Base-by-base conservation (phyloP, 306 rosid species). In the Spatholobus suberectus region DNA sequence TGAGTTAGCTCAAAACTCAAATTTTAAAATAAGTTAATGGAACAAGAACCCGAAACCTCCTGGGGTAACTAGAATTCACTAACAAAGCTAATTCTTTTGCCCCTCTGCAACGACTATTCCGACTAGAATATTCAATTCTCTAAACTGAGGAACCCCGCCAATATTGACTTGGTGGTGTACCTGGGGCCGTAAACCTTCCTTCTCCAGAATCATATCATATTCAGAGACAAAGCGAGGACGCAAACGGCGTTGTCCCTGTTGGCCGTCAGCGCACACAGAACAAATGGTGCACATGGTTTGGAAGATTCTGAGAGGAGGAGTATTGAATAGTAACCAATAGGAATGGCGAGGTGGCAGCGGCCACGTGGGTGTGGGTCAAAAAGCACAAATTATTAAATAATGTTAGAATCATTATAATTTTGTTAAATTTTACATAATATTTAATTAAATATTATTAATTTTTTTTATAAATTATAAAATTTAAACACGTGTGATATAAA, bases 301-400 rank as follows among this genome's bases (percentile, higher is more conserved):
- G 52, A 46, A 46, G 52, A 46, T 2, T 34, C 37, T 4, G 52
- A 46, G n/a, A 1, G 43, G 40, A 47, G 52, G 10, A 32, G 37
- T 2, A 34, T 34, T 34, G 37, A 14, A 17, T 24, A 41, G 46
- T 32, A 65, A 18, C 58, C 57, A 76, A 58, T 80, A 29, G 32
- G n/a, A 17, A n/a, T 35, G 15, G 69, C 41, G 17, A 81, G 27
- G 18, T 32, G 47, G 59, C 24, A n/a, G 27, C 0, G 52, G 1
- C 43, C 81, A 75, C 77, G 78, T 57, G 86, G 65, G 73, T 32
- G 73, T 75, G 70, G 86, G 72, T 32, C 82, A n/a, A n/a, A n/a
- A n/a, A n/a, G n/a, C n/a, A n/a, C n/a, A n/a, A n/a, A n/a, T n/a
- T n/a, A n/a, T n/a, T n/a, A n/a, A n/a, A n/a, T n/a, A n/a, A n/a